Conservation (phyloP, 495 filamentous ascomycete species). For the Podospora anserina region DNA sequence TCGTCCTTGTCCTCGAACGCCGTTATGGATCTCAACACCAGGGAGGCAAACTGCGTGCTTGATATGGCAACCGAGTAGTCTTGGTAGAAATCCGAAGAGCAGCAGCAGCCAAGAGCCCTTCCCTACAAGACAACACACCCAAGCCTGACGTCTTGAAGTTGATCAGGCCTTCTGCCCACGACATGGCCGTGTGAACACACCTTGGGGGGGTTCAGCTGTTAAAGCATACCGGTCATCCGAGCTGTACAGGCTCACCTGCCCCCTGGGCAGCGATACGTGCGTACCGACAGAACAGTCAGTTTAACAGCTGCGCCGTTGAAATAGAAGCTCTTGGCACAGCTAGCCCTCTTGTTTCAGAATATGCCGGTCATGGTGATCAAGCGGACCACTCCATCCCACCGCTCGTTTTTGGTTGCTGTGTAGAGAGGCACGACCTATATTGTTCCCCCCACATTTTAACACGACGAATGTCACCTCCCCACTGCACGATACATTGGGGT, state of each 20-base stretch:
- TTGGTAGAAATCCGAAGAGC: not conserved
- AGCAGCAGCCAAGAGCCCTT: not conserved
- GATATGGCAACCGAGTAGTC: not conserved
- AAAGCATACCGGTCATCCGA: not conserved
- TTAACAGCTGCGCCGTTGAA: constrained; percentile 8
- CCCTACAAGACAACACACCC: not conserved
- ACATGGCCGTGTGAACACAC: not conserved
- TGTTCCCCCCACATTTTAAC: constrained; percentile 12
- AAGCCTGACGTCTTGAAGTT: not conserved
- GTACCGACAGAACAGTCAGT: not conserved
- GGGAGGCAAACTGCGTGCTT: not conserved
- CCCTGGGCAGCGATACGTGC: not conserved
- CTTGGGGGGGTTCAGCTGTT: not conserved
- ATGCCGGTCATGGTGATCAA: constrained; percentile 18
- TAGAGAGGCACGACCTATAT: constrained; percentile 9
- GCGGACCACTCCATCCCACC: constrained; percentile 12
- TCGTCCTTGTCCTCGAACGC: not conserved
- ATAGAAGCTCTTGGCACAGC: constrained; percentile 18
- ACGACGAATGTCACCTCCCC: not conserved
- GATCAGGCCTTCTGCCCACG: not conserved
- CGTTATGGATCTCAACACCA: not conserved
- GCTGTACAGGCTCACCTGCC: not conserved
- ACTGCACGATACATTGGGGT: not conserved
- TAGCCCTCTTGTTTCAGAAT: constrained; percentile 21
- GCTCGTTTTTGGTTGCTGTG: constrained; percentile 5